These are phyloP conservation scores for Amphirosellinia nigrospora DNA, from an alignment of 495 filamentous ascomycete species.

Conservation along the genomic window DNA sequence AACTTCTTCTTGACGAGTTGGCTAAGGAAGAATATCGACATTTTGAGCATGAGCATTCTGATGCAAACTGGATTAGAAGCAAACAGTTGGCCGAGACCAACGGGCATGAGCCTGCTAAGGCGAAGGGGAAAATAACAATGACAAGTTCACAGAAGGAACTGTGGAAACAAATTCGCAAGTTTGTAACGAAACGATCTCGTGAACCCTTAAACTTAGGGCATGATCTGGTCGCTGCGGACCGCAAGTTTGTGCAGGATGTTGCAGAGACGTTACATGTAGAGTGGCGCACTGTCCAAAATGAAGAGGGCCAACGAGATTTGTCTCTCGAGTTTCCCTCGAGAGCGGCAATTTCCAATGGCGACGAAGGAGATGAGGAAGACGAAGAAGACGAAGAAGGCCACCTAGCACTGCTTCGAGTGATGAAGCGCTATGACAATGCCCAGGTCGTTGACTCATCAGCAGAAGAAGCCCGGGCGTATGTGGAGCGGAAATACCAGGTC, in stretches of 20 bases:
- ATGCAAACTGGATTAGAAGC: conserved; percentile 87
- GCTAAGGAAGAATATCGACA: conserved; percentile 82
- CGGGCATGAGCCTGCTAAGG: conserved; percentile 66
- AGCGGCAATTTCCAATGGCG: conserved; percentile 49
- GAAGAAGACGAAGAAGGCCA: conserved; percentile 83
- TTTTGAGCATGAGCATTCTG: conserved; percentile 88
- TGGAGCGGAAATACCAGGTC: conserved; percentile 81
- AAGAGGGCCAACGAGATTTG: conserved; percentile 79
- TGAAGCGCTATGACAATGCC: conserved; percentile 89
- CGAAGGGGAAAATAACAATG: conserved; percentile 71
- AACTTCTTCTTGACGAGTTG: conserved; percentile 80
- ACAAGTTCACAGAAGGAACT: conserved; percentile 81
- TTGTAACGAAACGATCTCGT: conserved; percentile 66
- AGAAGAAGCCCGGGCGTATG: conserved; percentile 75
- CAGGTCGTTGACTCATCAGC: conserved; percentile 79
- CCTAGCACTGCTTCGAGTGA: conserved; percentile 79
- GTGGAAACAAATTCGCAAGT: conserved; percentile 81
- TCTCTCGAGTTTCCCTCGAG: conserved; percentile 71
- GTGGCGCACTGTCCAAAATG: conserved; percentile 81
- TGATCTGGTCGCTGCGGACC: conserved; percentile 80
- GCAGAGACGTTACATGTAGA: conserved; percentile 80
- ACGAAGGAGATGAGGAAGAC: conserved; percentile 80
- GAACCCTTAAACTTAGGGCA: conserved; percentile 71
- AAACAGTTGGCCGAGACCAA: conserved; percentile 66
- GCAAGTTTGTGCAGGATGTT: conserved; percentile 89